These are phyloP conservation scores for Wickerhamomyces chambardii DNA, from an alignment of 805 yeast species.

Conservation along the genomic window DNA sequence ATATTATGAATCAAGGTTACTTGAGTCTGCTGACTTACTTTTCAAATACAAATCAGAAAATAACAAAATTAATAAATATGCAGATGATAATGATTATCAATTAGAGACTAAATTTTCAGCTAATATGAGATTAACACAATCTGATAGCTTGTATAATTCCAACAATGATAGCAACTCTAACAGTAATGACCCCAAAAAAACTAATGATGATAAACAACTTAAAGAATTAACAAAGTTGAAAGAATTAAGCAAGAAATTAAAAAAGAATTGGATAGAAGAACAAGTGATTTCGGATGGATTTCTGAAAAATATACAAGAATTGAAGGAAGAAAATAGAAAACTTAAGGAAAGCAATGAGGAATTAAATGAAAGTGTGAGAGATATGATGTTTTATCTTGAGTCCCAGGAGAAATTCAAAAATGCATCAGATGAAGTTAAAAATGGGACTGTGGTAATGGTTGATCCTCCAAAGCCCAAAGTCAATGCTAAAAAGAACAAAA, in stretches of 20 bases:
- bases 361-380: conserved; percentile 55
- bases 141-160: too few species aligned
- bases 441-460: conserved; percentile 53
- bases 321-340: conserved; percentile 21
- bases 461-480: not conserved
- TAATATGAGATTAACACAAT: too few species aligned
- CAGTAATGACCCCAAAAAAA: too few species aligned
- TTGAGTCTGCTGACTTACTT: conserved; percentile 20
- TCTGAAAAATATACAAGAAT: conserved; percentile 26
- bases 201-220: too few species aligned
- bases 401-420: conserved; percentile 63
- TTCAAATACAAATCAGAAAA: conserved; percentile 19
- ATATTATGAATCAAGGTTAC: conserved; percentile 54
- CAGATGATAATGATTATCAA: conserved; percentile 9
- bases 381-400: conserved; percentile 74
- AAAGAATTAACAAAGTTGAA: conserved; percentile 11
- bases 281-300: conserved; percentile 32
- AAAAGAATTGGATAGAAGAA: conserved; percentile 35
- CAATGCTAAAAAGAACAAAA: not conserved
- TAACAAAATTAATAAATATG: conserved; percentile 13
- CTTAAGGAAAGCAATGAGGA: conserved; percentile 35
- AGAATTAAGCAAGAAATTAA: conserved; percentile 17
- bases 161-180: too few species aligned
- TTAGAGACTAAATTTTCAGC: conserved; percentile 3
- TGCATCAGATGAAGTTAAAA: conserved; percentile 62